Evolutionary conservation across 1,284 basidiomycete species (phyloP).

Genomic region (Boletus sp.): DNA sequence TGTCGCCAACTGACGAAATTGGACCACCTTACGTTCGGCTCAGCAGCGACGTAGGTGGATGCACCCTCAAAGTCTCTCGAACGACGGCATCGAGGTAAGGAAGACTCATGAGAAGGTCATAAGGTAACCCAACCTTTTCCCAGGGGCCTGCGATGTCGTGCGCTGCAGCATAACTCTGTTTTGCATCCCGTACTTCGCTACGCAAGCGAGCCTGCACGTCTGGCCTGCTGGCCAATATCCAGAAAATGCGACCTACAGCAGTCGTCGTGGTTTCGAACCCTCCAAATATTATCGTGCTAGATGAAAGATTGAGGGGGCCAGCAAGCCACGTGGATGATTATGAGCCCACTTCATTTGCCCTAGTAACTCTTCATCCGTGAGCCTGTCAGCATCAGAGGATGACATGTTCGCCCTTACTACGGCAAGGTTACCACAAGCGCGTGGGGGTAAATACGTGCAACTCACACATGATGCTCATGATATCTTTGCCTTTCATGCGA

Average conservation of each 20-base stretch:
- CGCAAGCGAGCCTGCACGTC: constrained; percentile 37
- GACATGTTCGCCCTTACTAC: constrained; percentile 32
- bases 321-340: background rate
- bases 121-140: constrained; percentile 30
- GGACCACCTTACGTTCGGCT: constrained; percentile 25
- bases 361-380: constrained; percentile 34
- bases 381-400: constrained; percentile 28
- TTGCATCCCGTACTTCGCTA: constrained; percentile 33
- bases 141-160: constrained; percentile 21
- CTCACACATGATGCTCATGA: constrained; percentile 49
- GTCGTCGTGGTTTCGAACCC: constrained; percentile 38
- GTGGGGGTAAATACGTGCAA: constrained; percentile 4
- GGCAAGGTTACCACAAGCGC: background rate
- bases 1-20: background rate
- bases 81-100: constrained; percentile 40
- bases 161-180: constrained; percentile 13
- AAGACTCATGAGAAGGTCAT: constrained; percentile 34
- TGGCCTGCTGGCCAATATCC: constrained; percentile 32
- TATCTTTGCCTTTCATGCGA: constrained; percentile 38
- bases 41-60: constrained; percentile 31
- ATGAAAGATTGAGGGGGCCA: background rate
- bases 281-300: constrained; percentile 37
- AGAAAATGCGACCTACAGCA: constrained; percentile 37
- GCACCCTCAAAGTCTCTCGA: constrained; percentile 38
- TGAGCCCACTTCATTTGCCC: constrained; percentile 33